Evolutionary conservation across 352 stramenopile genomes (phyloP), one percentile per base, ranked within the genome.

Genomic region (Sclerospora graminicola): DNA sequence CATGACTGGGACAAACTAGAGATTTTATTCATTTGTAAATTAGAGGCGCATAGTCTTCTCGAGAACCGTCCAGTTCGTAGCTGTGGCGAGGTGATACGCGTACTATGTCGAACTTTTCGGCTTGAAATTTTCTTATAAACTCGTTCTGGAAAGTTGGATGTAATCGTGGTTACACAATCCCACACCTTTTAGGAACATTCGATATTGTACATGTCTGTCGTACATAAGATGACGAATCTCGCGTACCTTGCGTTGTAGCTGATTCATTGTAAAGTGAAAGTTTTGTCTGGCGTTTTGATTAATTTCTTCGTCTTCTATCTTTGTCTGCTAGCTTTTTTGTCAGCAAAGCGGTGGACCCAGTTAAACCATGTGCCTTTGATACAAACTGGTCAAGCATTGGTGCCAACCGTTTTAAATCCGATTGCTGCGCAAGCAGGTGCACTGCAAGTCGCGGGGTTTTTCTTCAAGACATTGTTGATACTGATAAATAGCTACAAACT

Each of bases 151-250:
- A 48, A 91, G 85, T 15, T 69, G 41, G 16, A 91, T 64, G 33
- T 45, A 85, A 14, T 90, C 78, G 26, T 89, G 66, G 2, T 91
- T 70, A 8, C 67, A 84, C 24, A 91, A 78, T 0, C 82, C 76
- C 3, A 83, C 55, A n/a, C 82, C 81, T 49, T 94, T 91, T 33
- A 94, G 73, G 31, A 94, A 94, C 40, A 89, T 54, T 14, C 75
- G 65, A 30, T 87, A 87, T 53, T 94, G 82, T 30, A 90, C 57
- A 2, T 81, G 76, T 1, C 80, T 81, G 38, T 89, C 75, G 40
- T 88, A 92, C 45, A 90, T 92, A 31, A 94, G 68, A 51, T 94
- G 80, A 45, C 88, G 71, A 30, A 82, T 71, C 44, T 73, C 52
- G 13, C 74, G 67, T 6, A 94, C 34, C 31, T 86, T 85, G 35